Base-by-base conservation (phyloP, 768 basidiomycete species). In the Tricholoma sp. region DNA sequence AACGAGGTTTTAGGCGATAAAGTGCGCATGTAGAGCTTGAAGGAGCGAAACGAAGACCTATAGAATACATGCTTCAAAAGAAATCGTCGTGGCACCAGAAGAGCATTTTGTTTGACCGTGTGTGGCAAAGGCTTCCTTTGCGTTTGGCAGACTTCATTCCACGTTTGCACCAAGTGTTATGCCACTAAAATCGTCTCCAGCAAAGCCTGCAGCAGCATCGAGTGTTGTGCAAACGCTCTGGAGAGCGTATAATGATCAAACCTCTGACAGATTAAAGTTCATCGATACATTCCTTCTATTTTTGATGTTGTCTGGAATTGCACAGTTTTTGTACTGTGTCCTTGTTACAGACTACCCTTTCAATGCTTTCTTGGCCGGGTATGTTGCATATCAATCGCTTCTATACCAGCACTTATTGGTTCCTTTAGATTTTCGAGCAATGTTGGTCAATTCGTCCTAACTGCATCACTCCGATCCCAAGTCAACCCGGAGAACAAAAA, bases 291-390 rank as follows among this genome's bases (percentile, higher is more conserved):
- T 98, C 79, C 81, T 98, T 61, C 74, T 90, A 59, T 97, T 96
- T 79, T 81, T 96, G 65, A 85, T 98, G 77, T 79, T 96, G 47
- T 90, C 91, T 2, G 97, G 97, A 64, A 80, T 95, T 57, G 69
- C 85, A 46, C 95, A 98, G 70, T 98, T 99, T 74, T 74, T 82
- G 9, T 98, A 98, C 76, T 94, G 96, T 75, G 73, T 96, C 29
- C 78, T 93, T 62, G 80, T 99, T 60, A 94, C 94, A 57, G 89
- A 86, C 75, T 98, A 86, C 74, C 97, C 97, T 21, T 98, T 95
- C 79, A 98, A 99, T 64, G 94, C 97, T 37, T 99, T 99, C 75
- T 73, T 98, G 64, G 87, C 94, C 61, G 95, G 94, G 97, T 98
- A 73, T 59, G 91, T 73, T 7, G 18, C 37, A 47, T 12, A 16